Evolutionary conservation across 495 filamentous ascomycete genomes (phyloP).

Genomic region (Diplogelasinospora grovesii): DNA sequence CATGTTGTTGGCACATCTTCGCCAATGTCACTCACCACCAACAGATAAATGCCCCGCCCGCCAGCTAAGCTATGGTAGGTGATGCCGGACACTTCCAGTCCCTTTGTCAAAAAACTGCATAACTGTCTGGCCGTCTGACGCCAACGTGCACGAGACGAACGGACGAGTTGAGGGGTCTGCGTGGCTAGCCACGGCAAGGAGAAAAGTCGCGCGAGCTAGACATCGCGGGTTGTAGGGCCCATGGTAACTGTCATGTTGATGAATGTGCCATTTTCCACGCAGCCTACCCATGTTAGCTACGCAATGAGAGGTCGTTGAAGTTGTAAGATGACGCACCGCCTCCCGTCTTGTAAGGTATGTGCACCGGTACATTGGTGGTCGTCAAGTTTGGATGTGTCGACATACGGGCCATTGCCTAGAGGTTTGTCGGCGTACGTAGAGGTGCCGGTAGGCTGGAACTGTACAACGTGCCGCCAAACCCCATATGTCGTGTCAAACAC

Average conservation of each 20-base stretch:
- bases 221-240: conserved; percentile 12
- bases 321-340: too few relatives aligned
- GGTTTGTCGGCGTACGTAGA: too few relatives aligned
- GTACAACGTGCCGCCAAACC: conserved; percentile 27
- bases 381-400: background rate
- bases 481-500: conserved; percentile 19
- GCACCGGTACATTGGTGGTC: background rate
- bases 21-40: conserved; percentile 5
- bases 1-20: too few relatives aligned
- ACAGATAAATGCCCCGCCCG: conserved; percentile 5
- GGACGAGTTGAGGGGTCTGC: conserved; percentile 1
- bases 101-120: too few relatives aligned
- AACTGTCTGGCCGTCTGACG: conserved; percentile 1
- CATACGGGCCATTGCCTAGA: conserved; percentile 21
- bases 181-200: conserved; percentile 2
- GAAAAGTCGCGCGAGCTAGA: conserved; percentile 8
- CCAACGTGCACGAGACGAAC: background rate
- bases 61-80: conserved; percentile 4
- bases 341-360: conserved; percentile 25
- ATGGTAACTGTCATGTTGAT: conserved; percentile 5
- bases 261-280: conserved; percentile 51
- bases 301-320: too few relatives aligned
- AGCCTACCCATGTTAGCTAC: too few relatives aligned
- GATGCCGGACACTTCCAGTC: background rate
- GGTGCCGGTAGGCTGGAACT: too few relatives aligned